A percentile compares a stretch with the other conserved stretches of the same genome.
Evolutionary conservation across 306 rosid genomes (phyloP).

Genomic region (Vachellia collinsii): DNA sequence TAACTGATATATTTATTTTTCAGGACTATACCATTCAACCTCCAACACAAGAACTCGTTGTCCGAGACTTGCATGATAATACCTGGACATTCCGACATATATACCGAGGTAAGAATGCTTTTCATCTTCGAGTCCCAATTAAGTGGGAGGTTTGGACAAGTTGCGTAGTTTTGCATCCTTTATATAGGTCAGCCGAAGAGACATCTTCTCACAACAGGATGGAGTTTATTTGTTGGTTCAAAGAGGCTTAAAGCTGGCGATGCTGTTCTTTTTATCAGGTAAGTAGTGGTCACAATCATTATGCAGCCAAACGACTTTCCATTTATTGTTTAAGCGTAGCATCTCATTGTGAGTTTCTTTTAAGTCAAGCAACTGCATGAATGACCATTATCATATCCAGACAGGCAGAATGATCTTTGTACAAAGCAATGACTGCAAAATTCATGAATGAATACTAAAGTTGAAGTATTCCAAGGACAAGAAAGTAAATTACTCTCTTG

Average conservation of each 20-base stretch:
- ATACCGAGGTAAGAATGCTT: conserved; percentile 64
- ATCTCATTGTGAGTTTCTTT: background rate
- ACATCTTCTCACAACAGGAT: conserved; percentile 98
- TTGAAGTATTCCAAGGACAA: background rate
- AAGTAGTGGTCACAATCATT: conserved; percentile 31
- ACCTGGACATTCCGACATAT: conserved; percentile 88
- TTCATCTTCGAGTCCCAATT: conserved; percentile 10
- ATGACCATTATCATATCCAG: background rate
- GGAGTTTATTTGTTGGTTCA: conserved; percentile 79
- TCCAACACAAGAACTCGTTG: conserved; percentile 76
- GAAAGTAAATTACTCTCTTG: background rate
- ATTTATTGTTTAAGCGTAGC: too few species aligned
- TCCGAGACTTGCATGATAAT: conserved; percentile 76
- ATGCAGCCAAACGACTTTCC: background rate
- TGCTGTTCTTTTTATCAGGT: conserved; percentile 75
- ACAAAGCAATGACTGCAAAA: background rate
- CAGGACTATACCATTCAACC: conserved; percentile 84
- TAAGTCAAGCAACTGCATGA: background rate
- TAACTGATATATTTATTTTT: background rate
- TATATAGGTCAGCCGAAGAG: conserved; percentile 91
- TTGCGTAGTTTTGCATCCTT: conserved; percentile 13
- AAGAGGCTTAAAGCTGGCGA: conserved; percentile 87
- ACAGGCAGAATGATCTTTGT: background rate
- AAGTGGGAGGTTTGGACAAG: background rate
- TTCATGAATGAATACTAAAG: background rate